Conservation (phyloP, 139 green algal genomes). For the Parachlorella kessleri region DNA sequence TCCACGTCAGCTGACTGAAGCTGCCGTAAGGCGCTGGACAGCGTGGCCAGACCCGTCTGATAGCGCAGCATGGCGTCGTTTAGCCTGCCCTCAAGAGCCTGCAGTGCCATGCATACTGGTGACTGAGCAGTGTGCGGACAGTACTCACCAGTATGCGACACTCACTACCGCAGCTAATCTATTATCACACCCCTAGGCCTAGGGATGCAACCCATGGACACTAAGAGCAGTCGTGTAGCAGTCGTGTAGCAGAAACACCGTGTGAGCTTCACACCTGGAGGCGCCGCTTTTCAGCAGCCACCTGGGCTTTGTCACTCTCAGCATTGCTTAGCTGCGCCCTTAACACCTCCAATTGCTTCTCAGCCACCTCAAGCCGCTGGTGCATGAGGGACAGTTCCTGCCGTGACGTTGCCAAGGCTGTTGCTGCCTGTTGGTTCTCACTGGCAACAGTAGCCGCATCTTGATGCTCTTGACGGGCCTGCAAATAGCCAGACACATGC, state of each 20-base stretch:
- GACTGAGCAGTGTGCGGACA: too few species aligned
- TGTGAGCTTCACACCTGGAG: not conserved
- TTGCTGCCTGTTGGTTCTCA: not conserved
- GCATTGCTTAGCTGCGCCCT: not conserved
- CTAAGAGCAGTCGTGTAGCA: not conserved
- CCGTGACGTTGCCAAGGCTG: not conserved
- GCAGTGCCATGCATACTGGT: not conserved
- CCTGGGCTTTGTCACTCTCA: not conserved
- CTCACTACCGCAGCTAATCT: too few species aligned
- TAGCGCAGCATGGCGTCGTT: constrained; percentile 17
- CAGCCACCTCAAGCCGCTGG: constrained; percentile 2
- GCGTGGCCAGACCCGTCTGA: constrained; percentile 18
- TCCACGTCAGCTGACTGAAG: constrained; percentile 3
- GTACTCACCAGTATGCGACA: too few species aligned
- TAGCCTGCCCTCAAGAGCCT: not conserved
- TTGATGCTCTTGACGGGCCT: not conserved
- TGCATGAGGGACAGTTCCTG: not conserved
- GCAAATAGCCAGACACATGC: too few species aligned
- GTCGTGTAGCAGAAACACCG: not conserved
- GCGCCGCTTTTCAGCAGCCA: not conserved
- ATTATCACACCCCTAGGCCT: too few species aligned
- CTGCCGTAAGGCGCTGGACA: constrained; percentile 18
- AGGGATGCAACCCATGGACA: not conserved
- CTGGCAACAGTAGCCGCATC: not conserved
- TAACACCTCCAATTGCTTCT: constrained; percentile 11